These are phyloP conservation scores for Thalassiosira profunda DNA, from an alignment of 108 stramenopile genomes.

Conservation along the genomic window DNA sequence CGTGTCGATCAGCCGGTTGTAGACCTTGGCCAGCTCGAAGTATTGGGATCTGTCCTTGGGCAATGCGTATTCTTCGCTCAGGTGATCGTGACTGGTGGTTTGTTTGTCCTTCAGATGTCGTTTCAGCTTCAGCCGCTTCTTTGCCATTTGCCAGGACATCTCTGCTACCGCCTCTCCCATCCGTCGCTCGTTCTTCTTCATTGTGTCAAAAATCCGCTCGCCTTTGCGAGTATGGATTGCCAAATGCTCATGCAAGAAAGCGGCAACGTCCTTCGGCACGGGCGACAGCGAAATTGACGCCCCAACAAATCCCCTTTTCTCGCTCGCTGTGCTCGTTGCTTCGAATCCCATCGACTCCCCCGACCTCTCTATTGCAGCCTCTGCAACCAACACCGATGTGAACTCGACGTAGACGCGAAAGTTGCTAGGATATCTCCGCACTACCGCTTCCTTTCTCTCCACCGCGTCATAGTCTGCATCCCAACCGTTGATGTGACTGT, in stretches of 20 bases:
- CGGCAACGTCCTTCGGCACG: constrained; percentile 24
- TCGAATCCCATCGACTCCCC: constrained; percentile 69
- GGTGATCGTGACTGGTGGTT: background rate
- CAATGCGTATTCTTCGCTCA: background rate
- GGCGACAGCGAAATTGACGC: constrained; percentile 36
- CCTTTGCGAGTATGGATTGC: constrained; percentile 30
- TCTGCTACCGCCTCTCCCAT: constrained; percentile 7
- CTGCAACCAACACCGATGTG: constrained; percentile 53
- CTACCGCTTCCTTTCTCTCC: background rate
- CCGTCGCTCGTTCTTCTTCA: constrained; percentile 18
- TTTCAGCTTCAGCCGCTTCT: constrained; percentile 25
- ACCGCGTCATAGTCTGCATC: constrained; percentile 37
- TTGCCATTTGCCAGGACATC: constrained; percentile 38
- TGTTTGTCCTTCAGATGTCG: no score
- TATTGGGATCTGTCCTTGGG: constrained; percentile 32
- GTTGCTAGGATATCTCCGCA: constrained; percentile 25
- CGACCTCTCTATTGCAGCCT: constrained; percentile 64
- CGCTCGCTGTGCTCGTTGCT: background rate
- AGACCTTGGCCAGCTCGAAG: constrained; percentile 42
- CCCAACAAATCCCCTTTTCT: constrained; percentile 25
- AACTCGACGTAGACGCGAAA: constrained; percentile 74
- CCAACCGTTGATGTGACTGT: constrained; percentile 34
- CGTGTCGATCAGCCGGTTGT: constrained; percentile 56
- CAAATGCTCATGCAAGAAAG: constrained; percentile 49
- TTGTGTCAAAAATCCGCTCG: constrained; percentile 19